Evolutionary conservation across 192 early-diverging fungal species (phyloP), one percentile per base, ranked within the genome.

Genomic region (Backusella tarrabulga): DNA sequence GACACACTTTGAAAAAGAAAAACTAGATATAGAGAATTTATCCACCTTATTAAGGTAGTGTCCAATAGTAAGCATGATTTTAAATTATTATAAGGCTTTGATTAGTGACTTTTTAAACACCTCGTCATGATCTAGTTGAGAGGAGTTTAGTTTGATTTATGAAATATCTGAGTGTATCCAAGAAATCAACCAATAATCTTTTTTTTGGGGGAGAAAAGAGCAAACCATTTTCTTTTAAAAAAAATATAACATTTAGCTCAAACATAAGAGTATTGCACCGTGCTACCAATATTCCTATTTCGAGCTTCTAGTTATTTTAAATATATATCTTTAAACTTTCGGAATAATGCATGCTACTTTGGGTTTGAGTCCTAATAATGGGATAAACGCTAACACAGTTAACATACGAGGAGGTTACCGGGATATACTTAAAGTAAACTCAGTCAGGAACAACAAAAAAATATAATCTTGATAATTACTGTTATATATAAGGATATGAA

Each of bases 61-160:
- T 23, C 54, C 54, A 56, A 56, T 56, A 56, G 3, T 21, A 56
- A 56, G 3, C n/a, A n/a, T 56, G n/a, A 8, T 21, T 56, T 21
- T 56, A 21, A 21, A 56, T 56, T 56, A 56, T 56, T n/a, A 56
- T 26, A 56, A 56, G 11, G 21, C 54, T 56, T 56, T 56, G 54
- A 21, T 56, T 11, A 21, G 54, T 21, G 7, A 6, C 21, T 56
- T 56, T 56, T 56, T 56, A 56, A 56, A 56, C n/a, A 56, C 54
- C 54, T 21, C 54, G 8, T 21, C 54, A 9, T 23, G 54, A 26
- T 56, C 21, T 56, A 56, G 54, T 56, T 23, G 54, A 56, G 54
- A 56, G 54, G 52, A 56, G 52, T 21, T 56, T 56, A 21, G 52
- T 56, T 56, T 56, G 52, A n/a, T 56, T 56, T 56, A 56, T 56